phyloP scores from a whole-genome alignment of 2,329 filamentous ascomycete species.

The Calonectria ilicicola region DNA sequence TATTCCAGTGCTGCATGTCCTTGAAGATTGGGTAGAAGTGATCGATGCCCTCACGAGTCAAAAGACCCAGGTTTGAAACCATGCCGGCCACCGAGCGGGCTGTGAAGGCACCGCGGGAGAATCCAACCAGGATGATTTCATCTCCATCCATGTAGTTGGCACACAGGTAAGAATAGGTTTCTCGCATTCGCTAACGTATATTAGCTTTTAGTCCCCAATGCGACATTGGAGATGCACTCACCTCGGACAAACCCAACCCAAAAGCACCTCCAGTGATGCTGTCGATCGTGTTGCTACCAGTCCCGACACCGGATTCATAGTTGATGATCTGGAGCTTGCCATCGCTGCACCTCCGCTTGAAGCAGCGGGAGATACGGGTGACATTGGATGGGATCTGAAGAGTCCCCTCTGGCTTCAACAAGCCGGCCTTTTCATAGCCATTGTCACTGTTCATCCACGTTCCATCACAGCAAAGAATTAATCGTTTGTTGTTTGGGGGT shows the following conservation, averaged over 20 bases:
- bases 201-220: not conserved
- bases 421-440: conserved; percentile 56
- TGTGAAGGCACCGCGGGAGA: conserved; percentile 70
- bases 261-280: conserved; percentile 66
- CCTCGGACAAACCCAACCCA: conserved; percentile 66
- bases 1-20: conserved; percentile 67
- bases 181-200: conserved; percentile 62
- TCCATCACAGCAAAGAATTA: conserved; percentile 65
- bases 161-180: conserved; percentile 72
- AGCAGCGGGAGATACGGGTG: conserved; percentile 69
- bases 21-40: conserved; percentile 68
- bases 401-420: conserved; percentile 51
- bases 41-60: conserved; percentile 65
- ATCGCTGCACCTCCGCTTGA: conserved; percentile 63
- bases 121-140: conserved; percentile 68
- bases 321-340: conserved; percentile 69
- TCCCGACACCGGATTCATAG: conserved; percentile 72
- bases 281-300: conserved; percentile 62
- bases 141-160: conserved; percentile 71
- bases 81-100: conserved; percentile 68
- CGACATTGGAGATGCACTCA: conserved; percentile 39
- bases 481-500: conserved; percentile 53
- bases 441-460: conserved; percentile 67
- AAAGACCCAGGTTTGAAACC: conserved; percentile 62
- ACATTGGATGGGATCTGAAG: conserved; percentile 70